Base-by-base conservation (phyloP, 768 basidiomycete genomes). In the Clitopilus hobsonii region DNA sequence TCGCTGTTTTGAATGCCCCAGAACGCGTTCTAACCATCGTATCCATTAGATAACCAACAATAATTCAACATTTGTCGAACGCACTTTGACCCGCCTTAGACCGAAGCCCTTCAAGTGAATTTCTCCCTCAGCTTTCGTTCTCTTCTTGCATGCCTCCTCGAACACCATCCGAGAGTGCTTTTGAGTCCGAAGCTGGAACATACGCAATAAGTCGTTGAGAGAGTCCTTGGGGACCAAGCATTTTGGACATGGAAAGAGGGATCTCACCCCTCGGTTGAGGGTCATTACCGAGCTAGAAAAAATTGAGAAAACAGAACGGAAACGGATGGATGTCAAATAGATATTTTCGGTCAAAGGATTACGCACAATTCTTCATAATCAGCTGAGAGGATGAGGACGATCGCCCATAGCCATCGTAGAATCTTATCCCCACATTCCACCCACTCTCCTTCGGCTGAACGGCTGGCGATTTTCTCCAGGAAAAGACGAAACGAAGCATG, bases 11-110 rank as follows among this genome's bases (percentile, higher is more conserved):
- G 32, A 14, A 79, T 28, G 0, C 23, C 38, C 74, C 74, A 78
- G 55, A 79, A 79, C 3, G 69, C 65, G 63, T 75, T 79, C 74
- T 76, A 47, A n/a, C n/a, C n/a, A n/a, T n/a, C n/a, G n/a, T n/a
- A n/a, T n/a, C n/a, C n/a, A n/a, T n/a, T n/a, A n/a, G n/a, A n/a
- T n/a, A n/a, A n/a, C n/a, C n/a, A n/a, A n/a, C n/a, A n/a, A n/a
- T n/a, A n/a, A n/a, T n/a, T n/a, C n/a, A n/a, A n/a, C n/a, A n/a
- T n/a, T n/a, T n/a, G n/a, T n/a, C n/a, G n/a, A n/a, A n/a, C n/a
- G n/a, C n/a, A n/a, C n/a, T n/a, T n/a, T n/a, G n/a, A n/a, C n/a
- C n/a, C n/a, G n/a, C n/a, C n/a, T n/a, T n/a, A n/a, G n/a, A n/a
- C n/a, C n/a, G n/a, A n/a, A n/a, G n/a, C n/a, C n/a, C n/a, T n/a